phyloP scores from a whole-genome alignment of 1,284 basidiomycete genomes.

The Tetrapyrgos nigripes region DNA sequence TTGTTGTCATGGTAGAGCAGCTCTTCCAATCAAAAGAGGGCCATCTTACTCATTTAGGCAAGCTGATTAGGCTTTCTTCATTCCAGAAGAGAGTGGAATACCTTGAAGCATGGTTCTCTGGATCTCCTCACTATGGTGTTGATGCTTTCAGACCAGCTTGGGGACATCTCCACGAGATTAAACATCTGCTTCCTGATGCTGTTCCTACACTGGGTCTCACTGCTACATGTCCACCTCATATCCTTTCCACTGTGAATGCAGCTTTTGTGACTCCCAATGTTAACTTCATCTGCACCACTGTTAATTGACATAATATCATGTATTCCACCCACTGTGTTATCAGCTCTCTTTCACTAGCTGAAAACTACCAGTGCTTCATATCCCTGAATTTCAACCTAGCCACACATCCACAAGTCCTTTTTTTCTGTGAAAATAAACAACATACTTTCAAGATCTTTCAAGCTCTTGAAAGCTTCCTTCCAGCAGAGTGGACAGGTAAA shows the following conservation, averaged over 20 bases:
- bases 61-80: not conserved
- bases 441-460: not conserved
- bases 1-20: too few species aligned
- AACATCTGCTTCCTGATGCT: slow-evolving; percentile 1
- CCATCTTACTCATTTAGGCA: too few species aligned
- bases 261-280: not conserved
- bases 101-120: too few species aligned
- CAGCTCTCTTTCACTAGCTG: not conserved
- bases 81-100: not conserved
- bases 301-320: too few species aligned
- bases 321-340: not conserved
- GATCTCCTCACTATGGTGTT: too few species aligned
- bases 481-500: not conserved
- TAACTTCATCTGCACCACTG: slow-evolving; percentile 1
- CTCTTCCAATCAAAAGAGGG: too few species aligned
- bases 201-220: not conserved
- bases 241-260: too few species aligned
- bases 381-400: slow-evolving; percentile 24
- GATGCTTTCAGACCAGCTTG: not conserved
- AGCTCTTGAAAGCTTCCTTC: not conserved
- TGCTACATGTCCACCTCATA: too few species aligned
- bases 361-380: slow-evolving; percentile 26
- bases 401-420: slow-evolving; percentile 24
- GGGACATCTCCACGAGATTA: not conserved
- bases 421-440: slow-evolving; percentile 31